Conservation (phyloP, 805 yeast species). For the Spathaspora arborariae region DNA sequence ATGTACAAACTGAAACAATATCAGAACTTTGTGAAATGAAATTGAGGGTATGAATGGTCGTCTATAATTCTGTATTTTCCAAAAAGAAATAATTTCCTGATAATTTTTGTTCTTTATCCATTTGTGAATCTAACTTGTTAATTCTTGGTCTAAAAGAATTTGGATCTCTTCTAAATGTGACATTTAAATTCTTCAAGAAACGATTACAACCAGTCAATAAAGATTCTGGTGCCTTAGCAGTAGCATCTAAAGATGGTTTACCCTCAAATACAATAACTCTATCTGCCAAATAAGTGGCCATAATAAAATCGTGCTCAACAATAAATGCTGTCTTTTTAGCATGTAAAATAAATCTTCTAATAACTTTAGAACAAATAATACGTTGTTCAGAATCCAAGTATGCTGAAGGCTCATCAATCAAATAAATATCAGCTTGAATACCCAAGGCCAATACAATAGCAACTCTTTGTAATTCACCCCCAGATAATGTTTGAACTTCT, state of each 20-base stretch:
- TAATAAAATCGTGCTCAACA: slow-evolving; percentile 99
- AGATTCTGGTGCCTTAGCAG: slow-evolving; percentile 87
- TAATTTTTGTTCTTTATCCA: slow-evolving; percentile 96
- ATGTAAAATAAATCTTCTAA: slow-evolving; percentile 93
- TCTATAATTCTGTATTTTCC: slow-evolving; percentile 52
- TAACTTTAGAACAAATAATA: slow-evolving; percentile 97
- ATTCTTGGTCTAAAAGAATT: slow-evolving; percentile 98
- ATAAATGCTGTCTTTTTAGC: slow-evolving; percentile 98
- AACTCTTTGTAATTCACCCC: slow-evolving; percentile 99
- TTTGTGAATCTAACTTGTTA: slow-evolving; percentile 94
- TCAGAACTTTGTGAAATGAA: background rate
- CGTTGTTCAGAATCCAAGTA: slow-evolving; percentile 99
- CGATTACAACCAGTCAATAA: slow-evolving; percentile 95
- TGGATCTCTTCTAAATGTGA: slow-evolving; percentile 99
- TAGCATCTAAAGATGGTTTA: slow-evolving; percentile 78
- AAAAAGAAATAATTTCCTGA: slow-evolving; percentile 94
- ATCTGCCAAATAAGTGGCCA: slow-evolving; percentile 99
- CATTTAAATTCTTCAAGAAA: slow-evolving; percentile 94
- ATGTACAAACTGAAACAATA: background rate
- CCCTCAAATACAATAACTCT: slow-evolving; percentile 99
- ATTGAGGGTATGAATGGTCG: background rate
- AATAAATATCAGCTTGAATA: slow-evolving; percentile 89
- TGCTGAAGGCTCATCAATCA: slow-evolving; percentile 98
- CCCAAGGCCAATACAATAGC: slow-evolving; percentile 96
- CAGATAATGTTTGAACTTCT: slow-evolving; percentile 95